phyloP scores from a whole-genome alignment of 768 basidiomycete genomes.

The Sistotremastrum suecicum region DNA sequence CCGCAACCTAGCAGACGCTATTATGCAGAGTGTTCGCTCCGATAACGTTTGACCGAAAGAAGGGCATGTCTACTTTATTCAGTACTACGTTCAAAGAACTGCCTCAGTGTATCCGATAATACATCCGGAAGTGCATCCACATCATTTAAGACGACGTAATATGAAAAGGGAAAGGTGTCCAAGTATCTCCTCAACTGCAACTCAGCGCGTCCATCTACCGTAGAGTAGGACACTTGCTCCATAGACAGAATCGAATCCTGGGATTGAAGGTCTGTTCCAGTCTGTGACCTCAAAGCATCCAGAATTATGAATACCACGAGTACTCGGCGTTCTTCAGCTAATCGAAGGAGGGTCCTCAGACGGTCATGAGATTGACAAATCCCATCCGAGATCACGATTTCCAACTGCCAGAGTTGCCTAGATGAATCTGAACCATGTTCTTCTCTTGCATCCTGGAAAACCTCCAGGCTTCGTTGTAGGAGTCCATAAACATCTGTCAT shows the following conservation, averaged over 20 bases:
- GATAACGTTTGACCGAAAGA: too few relatives aligned
- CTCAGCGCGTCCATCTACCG: conserved; percentile 69
- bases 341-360: conserved; percentile 64
- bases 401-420: conserved; percentile 88
- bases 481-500: conserved; percentile 78
- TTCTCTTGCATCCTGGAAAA: conserved; percentile 68
- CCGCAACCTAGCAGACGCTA: too few relatives aligned
- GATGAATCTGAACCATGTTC: conserved; percentile 48
- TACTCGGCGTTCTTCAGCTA: conserved; percentile 78
- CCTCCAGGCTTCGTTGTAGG: conserved; percentile 60
- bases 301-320: conserved; percentile 95
- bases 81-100: conserved; percentile 80
- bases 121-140: conserved; percentile 90
- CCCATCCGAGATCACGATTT: conserved; percentile 99
- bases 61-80: conserved; percentile 26
- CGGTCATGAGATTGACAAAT: conserved; percentile 92
- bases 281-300: conserved; percentile 62
- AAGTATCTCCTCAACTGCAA: conserved; percentile 79
- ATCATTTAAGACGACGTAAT: conserved; percentile 83
- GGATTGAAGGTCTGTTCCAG: conserved; percentile 12
- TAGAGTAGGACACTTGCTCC: conserved; percentile 83
- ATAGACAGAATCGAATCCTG: conserved; percentile 82
- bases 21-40: too few relatives aligned
- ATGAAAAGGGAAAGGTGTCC: conserved; percentile 96
- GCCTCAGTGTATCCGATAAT: conserved; percentile 72